Conservation (phyloP, 179 eudicot genomes). For the Corrigiola litoralis region DNA sequence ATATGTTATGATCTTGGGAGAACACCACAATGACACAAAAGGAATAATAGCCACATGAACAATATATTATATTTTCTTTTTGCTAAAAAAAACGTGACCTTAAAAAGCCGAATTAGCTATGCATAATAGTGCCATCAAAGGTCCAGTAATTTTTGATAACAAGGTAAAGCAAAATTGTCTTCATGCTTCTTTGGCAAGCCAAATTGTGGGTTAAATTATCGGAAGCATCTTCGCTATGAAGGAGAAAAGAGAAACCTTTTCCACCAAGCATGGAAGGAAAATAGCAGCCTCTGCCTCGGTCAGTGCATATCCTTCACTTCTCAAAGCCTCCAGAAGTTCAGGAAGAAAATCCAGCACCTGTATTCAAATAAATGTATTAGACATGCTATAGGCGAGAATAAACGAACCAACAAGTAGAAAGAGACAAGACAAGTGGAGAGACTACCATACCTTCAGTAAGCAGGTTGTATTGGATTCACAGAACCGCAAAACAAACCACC, state of each 20-base stretch:
- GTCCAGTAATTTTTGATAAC: neutral
- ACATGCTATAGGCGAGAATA: neutral
- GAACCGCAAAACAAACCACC: conserved; percentile 90
- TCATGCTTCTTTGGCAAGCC: neutral
- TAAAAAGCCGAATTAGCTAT: too few species aligned
- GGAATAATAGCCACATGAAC: neutral
- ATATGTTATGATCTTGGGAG: conserved; percentile 1
- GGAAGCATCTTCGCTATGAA: neutral
- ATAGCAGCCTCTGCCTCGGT: conserved; percentile 93
- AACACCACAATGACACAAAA: neutral
- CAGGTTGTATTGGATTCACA: conserved; percentile 96
- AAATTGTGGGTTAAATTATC: too few species aligned
- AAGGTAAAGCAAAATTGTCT: neutral
- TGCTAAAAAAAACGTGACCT: too few species aligned
- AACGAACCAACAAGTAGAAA: neutral
- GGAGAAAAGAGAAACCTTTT: conserved; percentile 53
- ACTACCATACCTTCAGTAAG: conserved; percentile 63
- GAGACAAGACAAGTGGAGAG: neutral
- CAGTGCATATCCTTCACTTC: conserved; percentile 72
- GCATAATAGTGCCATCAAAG: too few species aligned
- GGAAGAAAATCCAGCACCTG: conserved; percentile 96
- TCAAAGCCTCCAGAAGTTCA: conserved; percentile 74
- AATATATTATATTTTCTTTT: neutral
- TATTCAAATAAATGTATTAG: neutral
- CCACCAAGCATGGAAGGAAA: conserved; percentile 85